Base-by-base conservation (phyloP, 2,329 filamentous ascomycete species). In the Chaetomium globosum region DNA sequence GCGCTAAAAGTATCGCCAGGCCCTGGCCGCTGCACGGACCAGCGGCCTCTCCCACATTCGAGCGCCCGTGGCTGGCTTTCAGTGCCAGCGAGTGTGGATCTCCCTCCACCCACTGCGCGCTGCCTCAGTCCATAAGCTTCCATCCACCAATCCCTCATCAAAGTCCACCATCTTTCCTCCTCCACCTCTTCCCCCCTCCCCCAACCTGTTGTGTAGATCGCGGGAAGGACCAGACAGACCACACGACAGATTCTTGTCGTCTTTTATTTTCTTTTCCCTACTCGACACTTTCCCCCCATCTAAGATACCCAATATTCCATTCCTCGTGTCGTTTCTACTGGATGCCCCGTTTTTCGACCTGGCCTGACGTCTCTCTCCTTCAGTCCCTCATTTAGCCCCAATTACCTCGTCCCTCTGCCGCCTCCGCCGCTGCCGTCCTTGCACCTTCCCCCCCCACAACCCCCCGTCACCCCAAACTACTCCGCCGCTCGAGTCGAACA, bases 251-350 rank as follows among this genome's bases (percentile, higher is more conserved):
- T 66, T 68, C 68, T 61, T 58, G 64, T 59, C 59, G 68, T 68
- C 66, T 66, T 69, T 71, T 65, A 53, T 63, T 68, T 68, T 68
- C 67, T 67, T 58, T 65, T 67, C 63, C 61, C 56, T 30, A 64
- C 65, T 60, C 36, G 51, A 39, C 56, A 33, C 46, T 57, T 60
- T 56, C 53, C 59, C 33, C 58, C 61, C 62, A 64, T 46, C 71
- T 68, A 66, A 73, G 72, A 73, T 73, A 83, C 79, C 56, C 81
- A 78, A 74, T 82, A n/a, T 76, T 80, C 26, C 26, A 26, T 26
- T 76, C 81, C 81, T 82, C 56, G 51, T 53, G 39, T 65, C 13
- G 49, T 67, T 82, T 82, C 67, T 65, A 58, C 65, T 51, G 63
- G 46, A 54, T 61, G 62, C 49, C 61, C 60, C 60, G 64, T 49